Percentiles rank a stretch among this genome's conserved stretches.
Evolutionary conservation across 352 stramenopile species (phyloP).

Genomic region (Phytophthora constricta): DNA sequence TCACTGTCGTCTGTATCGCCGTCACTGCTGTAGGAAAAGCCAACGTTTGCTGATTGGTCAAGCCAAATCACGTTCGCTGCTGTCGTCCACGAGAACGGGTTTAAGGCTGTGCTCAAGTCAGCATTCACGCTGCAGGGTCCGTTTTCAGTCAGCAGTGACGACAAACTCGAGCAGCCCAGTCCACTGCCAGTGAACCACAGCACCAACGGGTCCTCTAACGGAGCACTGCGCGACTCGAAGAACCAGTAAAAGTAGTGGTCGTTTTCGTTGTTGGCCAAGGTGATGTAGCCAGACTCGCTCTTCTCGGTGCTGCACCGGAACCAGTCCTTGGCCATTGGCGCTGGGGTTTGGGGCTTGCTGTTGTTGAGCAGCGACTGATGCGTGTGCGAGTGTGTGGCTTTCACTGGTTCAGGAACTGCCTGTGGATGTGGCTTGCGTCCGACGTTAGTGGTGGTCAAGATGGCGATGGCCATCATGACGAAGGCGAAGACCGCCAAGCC

Average conservation of each 20-base stretch:
- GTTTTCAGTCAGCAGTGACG: conserved; percentile 57
- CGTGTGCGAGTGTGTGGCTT: conserved; percentile 6
- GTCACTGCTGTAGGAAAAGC: conserved; percentile 50
- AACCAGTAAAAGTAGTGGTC: conserved; percentile 72
- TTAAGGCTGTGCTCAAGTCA: conserved; percentile 43
- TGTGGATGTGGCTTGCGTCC: conserved; percentile 1
- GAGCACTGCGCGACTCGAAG: conserved; percentile 55
- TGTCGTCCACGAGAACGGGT: conserved; percentile 62
- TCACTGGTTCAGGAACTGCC: conserved; percentile 13
- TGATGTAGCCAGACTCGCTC: conserved; percentile 54
- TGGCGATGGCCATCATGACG: conserved; percentile 20
- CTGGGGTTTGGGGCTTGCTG: conserved; percentile 3
- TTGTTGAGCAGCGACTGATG: conserved; percentile 9
- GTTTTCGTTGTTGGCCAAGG: conserved; percentile 41
- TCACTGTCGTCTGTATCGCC: conserved; percentile 35
- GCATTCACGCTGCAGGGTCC: conserved; percentile 53
- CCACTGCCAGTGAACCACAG: conserved; percentile 63
- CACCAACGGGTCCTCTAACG: conserved; percentile 70
- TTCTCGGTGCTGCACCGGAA: conserved; percentile 38
- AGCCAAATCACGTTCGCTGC: conserved; percentile 68
- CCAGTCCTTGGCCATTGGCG: conserved; percentile 15
- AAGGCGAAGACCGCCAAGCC: conserved; percentile 28
- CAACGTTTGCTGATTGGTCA: conserved; percentile 53
- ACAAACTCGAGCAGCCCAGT: conserved; percentile 49
- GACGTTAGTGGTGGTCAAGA: conserved; percentile 31